A percentile compares a stretch with the other conserved stretches of the same genome.
Conservation (phyloP, 306 rosid species). For the Hylodesmum podocarpum region DNA sequence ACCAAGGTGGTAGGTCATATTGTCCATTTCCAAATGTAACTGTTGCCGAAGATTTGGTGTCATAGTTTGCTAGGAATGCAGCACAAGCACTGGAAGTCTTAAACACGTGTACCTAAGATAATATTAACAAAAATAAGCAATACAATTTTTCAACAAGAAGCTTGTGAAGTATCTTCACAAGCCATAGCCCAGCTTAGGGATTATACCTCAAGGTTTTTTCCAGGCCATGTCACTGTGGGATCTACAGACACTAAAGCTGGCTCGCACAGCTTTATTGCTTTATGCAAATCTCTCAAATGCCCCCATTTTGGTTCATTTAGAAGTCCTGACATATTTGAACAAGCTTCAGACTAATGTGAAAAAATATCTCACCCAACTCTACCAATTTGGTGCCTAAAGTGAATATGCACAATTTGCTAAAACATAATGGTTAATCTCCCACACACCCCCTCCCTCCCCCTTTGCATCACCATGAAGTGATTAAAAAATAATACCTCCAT, state of each 20-base stretch:
- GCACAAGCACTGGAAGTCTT: slow-evolving; percentile 64
- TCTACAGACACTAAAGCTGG: slow-evolving; percentile 67
- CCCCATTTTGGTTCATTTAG: slow-evolving; percentile 87
- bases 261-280: slow-evolving; percentile 77
- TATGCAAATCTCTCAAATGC: slow-evolving; percentile 86
- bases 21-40: slow-evolving; percentile 61
- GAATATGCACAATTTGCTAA: background rate
- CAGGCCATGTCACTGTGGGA: slow-evolving; percentile 64
- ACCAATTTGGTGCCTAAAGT: background rate
- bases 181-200: slow-evolving; percentile 5
- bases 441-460: background rate
- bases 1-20: slow-evolving; percentile 91
- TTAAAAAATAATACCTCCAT: background rate
- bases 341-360: slow-evolving; percentile 11
- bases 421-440: background rate
- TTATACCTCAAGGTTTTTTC: slow-evolving; percentile 70
- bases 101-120: slow-evolving; percentile 70
- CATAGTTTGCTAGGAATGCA: slow-evolving; percentile 85
- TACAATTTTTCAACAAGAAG: slow-evolving; percentile 16
- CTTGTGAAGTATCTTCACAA: background rate
- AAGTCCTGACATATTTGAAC: slow-evolving; percentile 56
- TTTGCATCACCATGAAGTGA: background rate
- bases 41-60: slow-evolving; percentile 46
- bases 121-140: slow-evolving; percentile 5
- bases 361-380: background rate